These are phyloP conservation scores for Russula olivacea DNA, from an alignment of 768 basidiomycete genomes.

Conservation along the genomic window DNA sequence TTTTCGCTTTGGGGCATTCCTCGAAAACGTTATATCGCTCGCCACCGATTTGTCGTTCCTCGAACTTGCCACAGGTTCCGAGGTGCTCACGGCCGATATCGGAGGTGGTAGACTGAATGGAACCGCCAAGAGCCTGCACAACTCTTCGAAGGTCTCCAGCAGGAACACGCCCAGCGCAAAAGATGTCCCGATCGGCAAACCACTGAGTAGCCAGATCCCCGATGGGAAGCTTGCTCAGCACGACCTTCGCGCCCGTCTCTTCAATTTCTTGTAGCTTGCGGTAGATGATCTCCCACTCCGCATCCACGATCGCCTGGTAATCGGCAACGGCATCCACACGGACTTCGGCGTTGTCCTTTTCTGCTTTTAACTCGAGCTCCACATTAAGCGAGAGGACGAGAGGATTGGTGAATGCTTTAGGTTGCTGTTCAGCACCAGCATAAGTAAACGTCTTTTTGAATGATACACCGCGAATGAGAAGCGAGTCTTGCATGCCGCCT, in stretches of 20 bases:
- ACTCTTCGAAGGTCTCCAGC: constrained; percentile 88
- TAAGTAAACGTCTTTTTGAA: constrained; percentile 99
- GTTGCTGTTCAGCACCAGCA: constrained; percentile 98
- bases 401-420: constrained; percentile 84
- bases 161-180: constrained; percentile 95
- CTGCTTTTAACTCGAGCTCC: constrained; percentile 96
- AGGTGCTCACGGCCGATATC: constrained; percentile 88
- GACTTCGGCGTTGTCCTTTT: constrained; percentile 99
- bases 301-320: constrained; percentile 98
- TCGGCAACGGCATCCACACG: constrained; percentile 95
- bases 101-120: constrained; percentile 90
- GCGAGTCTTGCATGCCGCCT: constrained; percentile 95
- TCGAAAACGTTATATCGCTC: constrained; percentile 96
- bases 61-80: constrained; percentile 87
- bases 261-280: constrained; percentile 94
- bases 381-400: constrained; percentile 94
- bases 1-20: constrained; percentile 88
- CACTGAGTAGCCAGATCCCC: constrained; percentile 98
- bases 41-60: constrained; percentile 94
- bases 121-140: constrained; percentile 92
- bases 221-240: constrained; percentile 95
- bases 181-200: constrained; percentile 98
- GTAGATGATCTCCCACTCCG: constrained; percentile 99
- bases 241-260: constrained; percentile 94
- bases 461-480: constrained; percentile 82